Base-by-base conservation (phyloP, 108 stramenopile species). In the Fragilaria radians region DNA sequence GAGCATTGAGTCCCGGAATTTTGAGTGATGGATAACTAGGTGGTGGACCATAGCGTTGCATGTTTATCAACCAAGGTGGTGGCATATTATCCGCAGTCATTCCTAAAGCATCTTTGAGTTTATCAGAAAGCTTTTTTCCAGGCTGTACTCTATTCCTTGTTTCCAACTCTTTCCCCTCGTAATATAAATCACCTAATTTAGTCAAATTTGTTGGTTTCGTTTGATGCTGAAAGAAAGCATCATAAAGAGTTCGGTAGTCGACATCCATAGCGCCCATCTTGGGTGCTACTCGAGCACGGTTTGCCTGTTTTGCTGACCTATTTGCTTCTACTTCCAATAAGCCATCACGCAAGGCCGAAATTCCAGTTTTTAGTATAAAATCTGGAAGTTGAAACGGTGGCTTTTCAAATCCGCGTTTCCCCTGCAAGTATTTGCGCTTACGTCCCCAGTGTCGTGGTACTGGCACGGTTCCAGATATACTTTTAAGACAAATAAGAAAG, bases 11-110 rank as follows among this genome's bases (percentile, higher is more conserved):
- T 9, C 98, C 98, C 28, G 99, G 95, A 67, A 99, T 93, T 52
- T 73, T 76, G 4, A 96, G 67, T 46, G 78, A 76, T 2, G 95
- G 96, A 79, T 98, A 98, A 23, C 79, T 82, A 5, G 97, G 95
- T 22, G 99, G 97, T 31, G 97, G 96, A 0, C 99, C 97, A 67
- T 95, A 97, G n/a, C 96, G 80, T 66, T 99, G 98, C 97, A 97
- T 97, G 65, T 97, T 95, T 56, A 95, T 71, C n/a, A 99, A 84
- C 97, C 96, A 99, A 23, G 97, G 99, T 4, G 96, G 99, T n/a
- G 97, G 98, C 51, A 69, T 63, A 26, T 32, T 62, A 46, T 75
- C 83, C n/a, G 76, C 67, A 11, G 82, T 53, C 88, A 95, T 95
- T 32, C 91, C 94, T 49, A 96, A 77, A 0, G 97, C 96, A 52